Base-by-base conservation (phyloP, 208 protist species). In the Balamuthia mandrillaris region DNA sequence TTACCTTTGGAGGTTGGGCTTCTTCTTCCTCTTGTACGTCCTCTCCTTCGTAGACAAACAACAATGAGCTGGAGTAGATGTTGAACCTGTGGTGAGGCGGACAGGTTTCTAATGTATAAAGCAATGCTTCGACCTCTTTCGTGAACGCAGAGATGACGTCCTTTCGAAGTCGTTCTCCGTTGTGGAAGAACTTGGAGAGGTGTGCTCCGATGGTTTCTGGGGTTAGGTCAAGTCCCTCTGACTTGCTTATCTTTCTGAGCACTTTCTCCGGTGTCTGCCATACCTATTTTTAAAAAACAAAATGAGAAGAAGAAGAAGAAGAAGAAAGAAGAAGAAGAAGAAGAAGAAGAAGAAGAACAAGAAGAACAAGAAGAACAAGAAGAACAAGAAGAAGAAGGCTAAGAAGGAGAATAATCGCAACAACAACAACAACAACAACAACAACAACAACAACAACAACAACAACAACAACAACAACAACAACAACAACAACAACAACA, bases 131-230 rank as follows among this genome's bases (percentile, higher is more conserved):
- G 12, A 77, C 29, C 44, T 54, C 56, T 27, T 35, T 39, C 42
- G 14, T 51, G 66, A 77, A 35, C 12, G 29, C 42, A 6, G 27
- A 24, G 6, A 77, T 10, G 24, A 24, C 66, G 18, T 1, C 66
- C 12, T 10, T 49, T 3, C 66, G 66, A 39, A 77, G 65, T 2
- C 44, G 27, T 49, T 45, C 44, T 6, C 66, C 66, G 66, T 77
- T 27, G 66, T 54, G 39, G 66, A 77, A 77, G 66, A 77, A 77
- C 5, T 39, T n/a, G 42, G 66, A 39, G 44, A 77, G n/a, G 66
- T 77, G 27, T 9, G 66, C 10, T 45, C 49, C 66, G 1, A 77
- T 35, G 66, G 6, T 77, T 39, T 77, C 66, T 29, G 49, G 49
- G 66, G 42, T 77, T 9, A 77, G 44, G 29, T 77, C 56, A 18